phyloP scores from a whole-genome alignment of 2,329 filamentous ascomycete species.

The Ophiostoma quercus region DNA sequence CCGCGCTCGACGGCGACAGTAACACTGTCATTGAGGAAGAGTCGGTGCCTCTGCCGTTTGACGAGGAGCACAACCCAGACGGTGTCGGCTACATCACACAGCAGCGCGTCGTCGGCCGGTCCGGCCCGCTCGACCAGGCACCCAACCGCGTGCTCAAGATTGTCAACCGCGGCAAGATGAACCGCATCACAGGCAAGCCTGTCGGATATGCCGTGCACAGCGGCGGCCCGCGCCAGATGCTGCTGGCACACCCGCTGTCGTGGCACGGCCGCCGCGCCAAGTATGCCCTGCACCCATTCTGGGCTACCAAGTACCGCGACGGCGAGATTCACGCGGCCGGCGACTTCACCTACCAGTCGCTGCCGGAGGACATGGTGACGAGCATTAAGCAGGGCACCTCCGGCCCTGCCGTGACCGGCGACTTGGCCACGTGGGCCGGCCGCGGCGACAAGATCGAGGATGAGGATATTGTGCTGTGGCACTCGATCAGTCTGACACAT shows the following conservation, averaged over 20 bases:
- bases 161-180: constrained; percentile 40
- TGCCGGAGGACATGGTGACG: constrained; percentile 2
- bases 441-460: constrained; percentile 31
- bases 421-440: constrained; percentile 32
- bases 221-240: constrained; percentile 40
- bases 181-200: constrained; percentile 40
- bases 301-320: constrained; percentile 43
- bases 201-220: constrained; percentile 44
- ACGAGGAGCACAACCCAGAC: constrained; percentile 43
- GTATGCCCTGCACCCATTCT: constrained; percentile 41
- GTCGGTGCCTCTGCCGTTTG: constrained; percentile 40
- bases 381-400: background rate
- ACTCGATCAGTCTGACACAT: constrained; percentile 57
- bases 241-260: constrained; percentile 39
- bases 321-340: constrained; percentile 42
- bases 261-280: constrained; percentile 40
- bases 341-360: constrained; percentile 39
- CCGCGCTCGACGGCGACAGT: constrained; percentile 55
- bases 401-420: background rate
- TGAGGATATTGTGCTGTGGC: constrained; percentile 45
- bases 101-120: constrained; percentile 40
- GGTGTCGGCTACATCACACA: constrained; percentile 43
- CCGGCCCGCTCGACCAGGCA: constrained; percentile 45
- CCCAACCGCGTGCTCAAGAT: constrained; percentile 48
- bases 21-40: constrained; percentile 46